Conservation (phyloP, 2,329 filamentous ascomycete species). For the Leptographium galeiforme region DNA sequence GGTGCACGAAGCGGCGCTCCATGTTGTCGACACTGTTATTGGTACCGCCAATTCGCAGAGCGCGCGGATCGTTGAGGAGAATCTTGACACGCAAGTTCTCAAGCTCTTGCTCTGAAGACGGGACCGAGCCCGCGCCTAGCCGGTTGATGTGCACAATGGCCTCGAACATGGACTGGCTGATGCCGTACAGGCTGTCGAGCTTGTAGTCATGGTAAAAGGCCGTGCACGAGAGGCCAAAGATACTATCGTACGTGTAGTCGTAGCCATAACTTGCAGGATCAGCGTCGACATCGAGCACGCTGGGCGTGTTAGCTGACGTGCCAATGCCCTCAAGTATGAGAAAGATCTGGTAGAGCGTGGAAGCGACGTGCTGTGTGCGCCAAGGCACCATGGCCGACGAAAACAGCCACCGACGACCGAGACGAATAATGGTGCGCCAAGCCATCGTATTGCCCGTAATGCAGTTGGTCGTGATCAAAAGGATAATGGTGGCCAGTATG, state of each 20-base stretch:
- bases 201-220: not conserved
- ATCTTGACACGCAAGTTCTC: slow-evolving; percentile 1
- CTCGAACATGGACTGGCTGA: slow-evolving; percentile 1
- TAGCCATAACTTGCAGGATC: not conserved
- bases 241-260: not conserved
- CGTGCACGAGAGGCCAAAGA: not conserved
- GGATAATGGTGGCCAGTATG: not conserved
- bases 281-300: not conserved
- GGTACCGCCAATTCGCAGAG: not conserved
- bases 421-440: not conserved
- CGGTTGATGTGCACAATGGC: slow-evolving; percentile 4
- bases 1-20: not conserved
- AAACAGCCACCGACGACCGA: not conserved
- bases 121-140: not conserved
- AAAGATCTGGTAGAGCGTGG: slow-evolving; percentile 1
- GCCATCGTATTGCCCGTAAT: not conserved
- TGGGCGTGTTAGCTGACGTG: not conserved
- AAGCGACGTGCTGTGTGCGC: not conserved
- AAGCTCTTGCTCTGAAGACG: not conserved
- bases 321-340: not conserved
- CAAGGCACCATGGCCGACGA: not conserved
- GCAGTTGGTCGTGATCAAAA: not conserved
- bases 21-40: not conserved
- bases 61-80: slow-evolving; percentile 1
- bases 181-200: slow-evolving; percentile 2